Evolutionary conservation across 148 eudicot genomes (phyloP).

Genomic region (Rhododendron griersonianum): DNA sequence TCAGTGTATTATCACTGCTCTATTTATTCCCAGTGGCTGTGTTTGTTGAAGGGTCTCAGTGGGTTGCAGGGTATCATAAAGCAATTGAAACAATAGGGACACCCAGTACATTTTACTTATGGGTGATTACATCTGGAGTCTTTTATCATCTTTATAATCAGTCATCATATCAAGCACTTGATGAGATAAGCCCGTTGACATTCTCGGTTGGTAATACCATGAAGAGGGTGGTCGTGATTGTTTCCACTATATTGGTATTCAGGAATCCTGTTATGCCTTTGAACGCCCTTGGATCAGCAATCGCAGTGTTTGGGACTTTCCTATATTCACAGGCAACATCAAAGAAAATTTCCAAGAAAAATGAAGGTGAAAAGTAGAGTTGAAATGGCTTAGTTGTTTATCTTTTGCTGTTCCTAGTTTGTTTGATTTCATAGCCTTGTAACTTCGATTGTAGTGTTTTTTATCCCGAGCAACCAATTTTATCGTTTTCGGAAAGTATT

Average conservation of each 20-base stretch:
- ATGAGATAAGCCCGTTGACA: no score
- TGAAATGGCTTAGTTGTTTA: background rate
- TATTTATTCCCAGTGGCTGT: conserved; percentile 77
- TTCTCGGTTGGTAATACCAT: no score
- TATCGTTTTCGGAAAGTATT: background rate
- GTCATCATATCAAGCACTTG: conserved; percentile 12
- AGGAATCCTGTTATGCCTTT: no score
- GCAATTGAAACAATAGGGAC: conserved; percentile 59
- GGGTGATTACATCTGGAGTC: conserved; percentile 81
- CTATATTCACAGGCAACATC: no score
- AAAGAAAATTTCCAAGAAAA: conserved; percentile 39
- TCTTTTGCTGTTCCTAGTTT: background rate
- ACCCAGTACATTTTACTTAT: conserved; percentile 57
- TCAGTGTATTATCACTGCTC: conserved; percentile 61
- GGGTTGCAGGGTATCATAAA: conserved; percentile 68
- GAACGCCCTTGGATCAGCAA: no score
- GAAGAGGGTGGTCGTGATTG: no score
- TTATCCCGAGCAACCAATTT: background rate
- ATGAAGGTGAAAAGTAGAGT: conserved; percentile 51
- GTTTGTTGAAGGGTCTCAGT: conserved; percentile 79
- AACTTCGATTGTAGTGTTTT: background rate
- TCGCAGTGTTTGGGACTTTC: no score
- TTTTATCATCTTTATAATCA: conserved; percentile 89
- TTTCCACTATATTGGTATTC: no score
- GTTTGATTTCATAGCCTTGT: background rate